Evolutionary conservation across 2,329 filamentous ascomycete species (phyloP).

Genomic region (Fusarium tanahbumbuense): DNA sequence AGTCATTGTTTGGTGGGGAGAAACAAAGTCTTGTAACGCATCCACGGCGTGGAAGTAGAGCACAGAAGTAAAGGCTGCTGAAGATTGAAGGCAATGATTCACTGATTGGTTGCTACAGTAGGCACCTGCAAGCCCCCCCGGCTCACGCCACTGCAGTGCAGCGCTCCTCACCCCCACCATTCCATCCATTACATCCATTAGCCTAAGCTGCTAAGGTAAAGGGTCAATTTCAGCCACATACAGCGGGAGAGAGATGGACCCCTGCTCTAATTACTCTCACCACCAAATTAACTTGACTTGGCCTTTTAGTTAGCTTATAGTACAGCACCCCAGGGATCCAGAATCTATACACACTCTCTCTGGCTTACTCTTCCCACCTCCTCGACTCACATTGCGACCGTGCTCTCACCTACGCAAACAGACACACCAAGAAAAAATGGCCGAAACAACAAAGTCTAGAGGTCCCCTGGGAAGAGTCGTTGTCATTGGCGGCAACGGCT

Average conservation of each 20-base stretch:
- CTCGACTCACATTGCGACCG: constrained; percentile 11
- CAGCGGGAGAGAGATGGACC: constrained; percentile 5
- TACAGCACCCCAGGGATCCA: constrained; percentile 15
- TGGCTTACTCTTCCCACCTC: constrained; percentile 19
- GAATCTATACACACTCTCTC: not conserved
- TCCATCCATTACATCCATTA: constrained; percentile 15
- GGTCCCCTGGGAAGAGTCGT: constrained; percentile 74
- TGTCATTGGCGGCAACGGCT: constrained; percentile 85
- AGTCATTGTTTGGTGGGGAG: not conserved
- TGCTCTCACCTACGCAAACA: constrained; percentile 2
- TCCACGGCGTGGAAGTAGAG: constrained; percentile 15
- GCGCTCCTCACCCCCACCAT: constrained; percentile 10
- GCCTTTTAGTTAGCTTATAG: constrained; percentile 1
- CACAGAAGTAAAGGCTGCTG: constrained; percentile 18
- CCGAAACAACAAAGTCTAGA: constrained; percentile 43
- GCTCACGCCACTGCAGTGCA: not conserved
- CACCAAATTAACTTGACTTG: constrained; percentile 17
- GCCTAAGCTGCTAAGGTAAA: constrained; percentile 32
- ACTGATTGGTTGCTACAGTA: constrained; percentile 21
- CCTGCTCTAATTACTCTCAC: constrained; percentile 16
- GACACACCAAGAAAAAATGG: constrained; percentile 5
- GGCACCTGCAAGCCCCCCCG: constrained; percentile 8
- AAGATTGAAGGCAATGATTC: constrained; percentile 15
- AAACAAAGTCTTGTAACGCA: constrained; percentile 16
- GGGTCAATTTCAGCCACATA: constrained; percentile 29